These are phyloP conservation scores for Haemoproteus tartakovskyi DNA, from an alignment of 169 alveolate species.

Conservation along the genomic window DNA sequence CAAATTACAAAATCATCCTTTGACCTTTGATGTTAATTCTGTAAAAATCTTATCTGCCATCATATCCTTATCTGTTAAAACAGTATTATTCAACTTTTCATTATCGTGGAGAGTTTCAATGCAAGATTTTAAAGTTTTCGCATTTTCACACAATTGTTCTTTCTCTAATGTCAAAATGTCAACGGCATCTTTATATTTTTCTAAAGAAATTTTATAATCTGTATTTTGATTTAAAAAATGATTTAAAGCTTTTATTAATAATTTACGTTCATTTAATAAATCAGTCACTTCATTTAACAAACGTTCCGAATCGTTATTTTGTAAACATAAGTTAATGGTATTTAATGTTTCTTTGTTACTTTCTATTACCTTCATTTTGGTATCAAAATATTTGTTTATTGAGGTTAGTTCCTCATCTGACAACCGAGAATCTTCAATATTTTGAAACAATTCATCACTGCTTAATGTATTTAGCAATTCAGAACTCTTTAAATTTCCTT, in stretches of 20 bases:
- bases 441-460: not conserved
- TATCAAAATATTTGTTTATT: too few relatives aligned
- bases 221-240: slow-evolving; percentile 2
- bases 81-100: too few relatives aligned
- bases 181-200: slow-evolving; percentile 4
- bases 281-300: slow-evolving; percentile 4
- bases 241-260: slow-evolving; percentile 11
- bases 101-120: too few relatives aligned
- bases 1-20: too few relatives aligned
- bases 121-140: slow-evolving; percentile 25
- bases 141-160: slow-evolving; percentile 36
- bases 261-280: slow-evolving; percentile 17
- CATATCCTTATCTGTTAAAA: too few relatives aligned
- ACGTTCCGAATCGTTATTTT: slow-evolving; percentile 2
- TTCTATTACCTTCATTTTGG: too few relatives aligned
- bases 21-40: too few relatives aligned
- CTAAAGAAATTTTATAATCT: not conserved
- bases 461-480: too few relatives aligned
- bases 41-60: too few relatives aligned
- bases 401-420: too few relatives aligned
- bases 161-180: slow-evolving; percentile 14
- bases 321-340: too few relatives aligned
- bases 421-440: not conserved
- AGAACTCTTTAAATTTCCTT: not conserved
- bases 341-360: too few relatives aligned